Percentiles rank a stretch among this genome's conserved stretches.
These are phyloP conservation scores for Melanomma pulvis-pyrius DNA, from an alignment of 495 filamentous ascomycete genomes.

Conservation along the genomic window DNA sequence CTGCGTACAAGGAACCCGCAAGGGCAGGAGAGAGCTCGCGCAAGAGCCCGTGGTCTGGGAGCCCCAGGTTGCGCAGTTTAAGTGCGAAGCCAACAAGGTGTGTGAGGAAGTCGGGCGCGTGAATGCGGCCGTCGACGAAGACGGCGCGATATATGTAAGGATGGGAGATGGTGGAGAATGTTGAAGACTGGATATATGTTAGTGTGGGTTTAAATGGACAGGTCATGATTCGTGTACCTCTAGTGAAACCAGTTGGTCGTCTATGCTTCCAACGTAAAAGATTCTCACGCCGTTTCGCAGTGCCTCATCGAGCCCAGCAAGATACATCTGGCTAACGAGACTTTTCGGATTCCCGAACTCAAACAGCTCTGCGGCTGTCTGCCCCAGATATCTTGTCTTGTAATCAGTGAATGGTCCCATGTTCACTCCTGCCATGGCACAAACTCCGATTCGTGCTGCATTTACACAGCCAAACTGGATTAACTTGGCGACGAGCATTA, in stretches of 20 bases:
- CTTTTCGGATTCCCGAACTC: conserved; percentile 83
- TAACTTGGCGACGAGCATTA: conserved; percentile 91
- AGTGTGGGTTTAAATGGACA: conserved; percentile 15
- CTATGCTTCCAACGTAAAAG: conserved; percentile 86
- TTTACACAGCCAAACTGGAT: conserved; percentile 77
- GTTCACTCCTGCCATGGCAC: conserved; percentile 94
- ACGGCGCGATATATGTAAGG: conserved; percentile 92
- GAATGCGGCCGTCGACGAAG: conserved; percentile 90
- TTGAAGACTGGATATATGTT: conserved; percentile 64
- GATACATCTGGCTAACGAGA: conserved; percentile 78
- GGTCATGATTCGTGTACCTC: too few relatives aligned
- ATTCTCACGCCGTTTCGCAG: conserved; percentile 79
- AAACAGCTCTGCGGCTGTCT: conserved; percentile 88
- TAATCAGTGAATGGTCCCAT: conserved; percentile 88
- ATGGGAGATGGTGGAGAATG: conserved; percentile 79
- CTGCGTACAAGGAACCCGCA: conserved; percentile 86
- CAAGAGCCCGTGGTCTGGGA: conserved; percentile 90
- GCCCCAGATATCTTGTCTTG: conserved; percentile 79
- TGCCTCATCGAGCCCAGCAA: conserved; percentile 68
- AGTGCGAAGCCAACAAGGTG: conserved; percentile 91
- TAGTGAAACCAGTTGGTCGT: conserved; percentile 92
- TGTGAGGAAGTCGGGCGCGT: conserved; percentile 90
- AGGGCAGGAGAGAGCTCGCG: conserved; percentile 86
- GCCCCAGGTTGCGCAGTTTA: conserved; percentile 88
- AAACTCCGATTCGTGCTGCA: conserved; percentile 72